Conservation (phyloP, 305 asterid genomes). For the Fraxinus platypoda region DNA sequence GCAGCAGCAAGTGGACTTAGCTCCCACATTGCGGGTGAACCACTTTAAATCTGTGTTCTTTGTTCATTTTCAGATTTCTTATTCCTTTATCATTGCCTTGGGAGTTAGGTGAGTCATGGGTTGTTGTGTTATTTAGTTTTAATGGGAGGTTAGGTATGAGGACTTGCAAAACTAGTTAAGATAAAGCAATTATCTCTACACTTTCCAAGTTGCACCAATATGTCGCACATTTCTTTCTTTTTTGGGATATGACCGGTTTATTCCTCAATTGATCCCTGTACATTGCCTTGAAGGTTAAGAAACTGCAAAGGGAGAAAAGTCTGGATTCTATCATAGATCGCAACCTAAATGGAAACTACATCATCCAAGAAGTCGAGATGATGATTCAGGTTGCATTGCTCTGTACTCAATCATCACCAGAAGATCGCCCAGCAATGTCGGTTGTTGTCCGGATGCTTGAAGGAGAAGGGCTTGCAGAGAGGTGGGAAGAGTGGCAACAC, state of each 20-base stretch:
- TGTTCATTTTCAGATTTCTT: background rate
- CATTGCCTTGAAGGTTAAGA: slow-evolving; percentile 55
- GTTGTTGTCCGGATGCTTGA: slow-evolving; percentile 88
- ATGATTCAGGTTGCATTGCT: slow-evolving; percentile 88
- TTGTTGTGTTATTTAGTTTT: background rate
- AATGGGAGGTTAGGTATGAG: background rate
- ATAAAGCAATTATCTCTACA: background rate
- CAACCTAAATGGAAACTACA: slow-evolving; percentile 50
- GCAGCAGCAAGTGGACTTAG: background rate
- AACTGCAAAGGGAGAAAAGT: slow-evolving; percentile 70
- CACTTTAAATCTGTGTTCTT: background rate
- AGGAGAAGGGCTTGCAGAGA: slow-evolving; percentile 91
- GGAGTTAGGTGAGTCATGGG: background rate
- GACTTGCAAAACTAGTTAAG: background rate
- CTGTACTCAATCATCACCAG: slow-evolving; percentile 80
- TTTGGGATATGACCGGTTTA: background rate
- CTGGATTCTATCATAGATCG: slow-evolving; percentile 69
- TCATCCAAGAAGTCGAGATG: slow-evolving; percentile 79
- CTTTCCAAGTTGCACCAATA: background rate
- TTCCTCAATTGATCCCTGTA: background rate
- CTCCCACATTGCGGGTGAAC: background rate
- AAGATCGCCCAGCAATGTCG: slow-evolving; percentile 91
- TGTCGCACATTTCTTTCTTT: background rate
- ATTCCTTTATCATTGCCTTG: background rate
- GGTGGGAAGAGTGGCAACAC: slow-evolving; percentile 93